A percentile compares a stretch with the other conserved stretches of the same genome.
Evolutionary conservation across 805 yeast species (phyloP).

Genomic region (Metschnikowia colocasiae): DNA sequence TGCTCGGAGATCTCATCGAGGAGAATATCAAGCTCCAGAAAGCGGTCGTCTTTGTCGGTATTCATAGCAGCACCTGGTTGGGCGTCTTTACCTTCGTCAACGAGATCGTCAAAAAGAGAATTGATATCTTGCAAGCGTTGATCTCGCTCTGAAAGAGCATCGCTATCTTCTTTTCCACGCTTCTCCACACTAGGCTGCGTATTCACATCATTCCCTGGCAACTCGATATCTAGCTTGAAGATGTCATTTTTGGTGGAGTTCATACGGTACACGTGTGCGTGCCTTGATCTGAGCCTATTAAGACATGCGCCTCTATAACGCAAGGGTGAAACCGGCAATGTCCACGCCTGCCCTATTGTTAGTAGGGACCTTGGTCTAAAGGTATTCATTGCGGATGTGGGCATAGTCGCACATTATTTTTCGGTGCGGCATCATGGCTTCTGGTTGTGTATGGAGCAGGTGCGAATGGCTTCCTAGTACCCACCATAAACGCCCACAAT

Average conservation of each 20-base stretch:
- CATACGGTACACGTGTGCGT: neutral
- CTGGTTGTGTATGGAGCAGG: neutral
- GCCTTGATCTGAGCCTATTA: neutral
- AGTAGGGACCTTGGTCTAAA: neutral
- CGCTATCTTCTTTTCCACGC: neutral
- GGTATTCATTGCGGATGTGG: neutral
- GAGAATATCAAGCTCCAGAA: neutral
- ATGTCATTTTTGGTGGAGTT: slow-evolving; percentile 8
- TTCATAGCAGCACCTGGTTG: neutral
- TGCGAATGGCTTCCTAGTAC: neutral
- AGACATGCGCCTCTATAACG: neutral
- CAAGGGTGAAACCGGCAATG: neutral
- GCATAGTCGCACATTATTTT: neutral
- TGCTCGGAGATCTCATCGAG: neutral
- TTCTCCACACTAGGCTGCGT: neutral
- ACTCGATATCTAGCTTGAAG: slow-evolving; percentile 10
- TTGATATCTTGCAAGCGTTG: neutral
- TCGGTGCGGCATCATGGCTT: slow-evolving; percentile 4
- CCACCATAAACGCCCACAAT: neutral
- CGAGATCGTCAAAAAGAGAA: slow-evolving; percentile 2
- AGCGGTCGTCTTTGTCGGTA: neutral
- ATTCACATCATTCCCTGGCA: neutral
- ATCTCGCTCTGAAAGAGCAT: neutral
- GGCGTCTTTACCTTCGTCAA: neutral
- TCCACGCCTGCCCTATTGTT: neutral